Evolutionary conservation across 2,329 filamentous ascomycete species (phyloP).

Genomic region (Thielaviopsis euricoi): DNA sequence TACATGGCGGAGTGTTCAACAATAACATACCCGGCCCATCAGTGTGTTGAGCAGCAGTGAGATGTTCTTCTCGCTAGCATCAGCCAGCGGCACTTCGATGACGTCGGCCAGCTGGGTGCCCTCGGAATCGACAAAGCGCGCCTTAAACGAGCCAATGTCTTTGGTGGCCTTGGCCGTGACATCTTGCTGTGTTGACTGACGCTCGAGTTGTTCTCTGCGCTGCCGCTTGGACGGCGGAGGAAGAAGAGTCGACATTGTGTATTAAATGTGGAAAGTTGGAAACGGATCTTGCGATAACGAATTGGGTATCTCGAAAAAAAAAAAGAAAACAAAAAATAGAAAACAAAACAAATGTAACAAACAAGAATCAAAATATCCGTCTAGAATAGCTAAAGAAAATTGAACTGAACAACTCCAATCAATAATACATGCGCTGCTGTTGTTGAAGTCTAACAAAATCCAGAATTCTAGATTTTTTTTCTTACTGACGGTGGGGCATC

Average conservation of each 20-base stretch:
- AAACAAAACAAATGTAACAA: neutral
- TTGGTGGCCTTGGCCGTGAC: constrained; percentile 50
- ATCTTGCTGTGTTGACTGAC: constrained; percentile 59
- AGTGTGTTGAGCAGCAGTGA: constrained; percentile 75
- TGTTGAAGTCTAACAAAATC: no score
- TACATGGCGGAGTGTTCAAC: constrained; percentile 13
- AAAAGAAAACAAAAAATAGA: neutral
- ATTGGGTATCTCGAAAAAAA: neutral
- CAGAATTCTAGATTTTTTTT: no score
- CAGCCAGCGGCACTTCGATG: constrained; percentile 59
- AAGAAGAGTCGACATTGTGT: constrained; percentile 57
- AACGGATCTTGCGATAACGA: neutral
- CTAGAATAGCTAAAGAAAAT: neutral
- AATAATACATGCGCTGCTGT: no score
- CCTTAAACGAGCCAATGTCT: constrained; percentile 59
- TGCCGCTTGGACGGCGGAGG: constrained; percentile 85
- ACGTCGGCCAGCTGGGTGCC: constrained; percentile 54
- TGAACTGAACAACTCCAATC: neutral
- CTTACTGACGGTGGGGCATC: no score
- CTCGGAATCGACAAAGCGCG: constrained; percentile 76
- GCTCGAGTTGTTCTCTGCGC: constrained; percentile 56
- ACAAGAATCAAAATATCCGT: neutral
- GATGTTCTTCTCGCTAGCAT: constrained; percentile 78
- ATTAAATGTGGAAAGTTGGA: neutral
- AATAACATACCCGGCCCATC: constrained; percentile 47